Evolutionary conservation across 1,139 yeast genomes (phyloP), one percentile per base, ranked within the genome.

Genomic region (Blastobotrys elegans): DNA sequence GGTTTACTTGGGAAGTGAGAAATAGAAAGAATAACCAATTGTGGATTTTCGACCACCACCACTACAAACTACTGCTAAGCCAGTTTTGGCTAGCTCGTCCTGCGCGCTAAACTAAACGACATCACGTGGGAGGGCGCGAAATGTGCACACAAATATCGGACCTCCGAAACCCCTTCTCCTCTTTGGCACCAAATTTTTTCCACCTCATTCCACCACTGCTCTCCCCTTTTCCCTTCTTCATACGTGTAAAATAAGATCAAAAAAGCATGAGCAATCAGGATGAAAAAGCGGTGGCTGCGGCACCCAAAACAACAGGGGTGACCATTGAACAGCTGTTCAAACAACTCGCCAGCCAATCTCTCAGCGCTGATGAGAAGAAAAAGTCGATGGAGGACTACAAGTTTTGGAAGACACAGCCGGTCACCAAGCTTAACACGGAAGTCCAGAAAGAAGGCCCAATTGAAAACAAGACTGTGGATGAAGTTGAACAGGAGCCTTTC

Each of bases 341-440:
- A 60, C 63, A 59, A 50, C 52, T 61, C 35, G 54, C 62, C 36
- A 49, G 54, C 59, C 55, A 51, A 21, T 50, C 46, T 27, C 43
- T 43, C 21, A 53, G 34, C 30, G 48, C 43, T 44, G 49, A 43
- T 38, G 46, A 42, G 24, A 48, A 51, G 37, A 49, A 42, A 18
- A 84, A 84, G 61, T 79, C 82, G 31, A 88, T 90, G 89, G 81
- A 86, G 47, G 95, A 89, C 61, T 88, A 90, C 72, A 88, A 87
- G 69, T 92, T 92, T 68, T 92, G 99, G 99, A 86, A 85, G 63
- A 94, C 98, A 6, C 99, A 92, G 67, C 98, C 98, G 0, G 98
- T 94, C 17, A 78, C 90, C 4, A 73, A 75, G 24, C 81, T 89
- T 53, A 85, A 57, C 34, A 65, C 84, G 62, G 92, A 82, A 59